Evolutionary conservation across 2,329 filamentous ascomycete species (phyloP), one percentile per base, ranked within the genome.

Genomic region (Fusarium verticillioides): DNA sequence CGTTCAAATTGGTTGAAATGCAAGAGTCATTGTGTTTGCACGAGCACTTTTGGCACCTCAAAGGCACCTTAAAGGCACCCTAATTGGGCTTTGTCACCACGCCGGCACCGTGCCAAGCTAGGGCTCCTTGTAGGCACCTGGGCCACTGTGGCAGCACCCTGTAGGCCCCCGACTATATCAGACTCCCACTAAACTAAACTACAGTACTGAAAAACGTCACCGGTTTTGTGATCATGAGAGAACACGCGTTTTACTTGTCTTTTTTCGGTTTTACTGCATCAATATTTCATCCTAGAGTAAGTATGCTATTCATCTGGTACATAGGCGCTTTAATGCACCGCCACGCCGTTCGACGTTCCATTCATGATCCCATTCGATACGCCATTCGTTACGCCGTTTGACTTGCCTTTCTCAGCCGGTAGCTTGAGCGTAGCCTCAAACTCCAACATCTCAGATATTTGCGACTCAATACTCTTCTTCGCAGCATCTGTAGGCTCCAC

Each of bases 401-500:
- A n/a, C 3, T 36, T 37, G 9, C 26, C 40, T 15, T 60, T 60
- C 12, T 64, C 65, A 1, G 43, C 15, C 0, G 30, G 42, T 30
- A 60, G 30, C 36, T 76, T 72, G 19, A 78, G 34, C 43, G 42
- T 56, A 9, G 59, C 52, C 73, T 85, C 85, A 21, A 86, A 84
- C 32, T 86, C 81, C 1, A 86, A 85, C 56, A 84, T 67, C 42
- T 77, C 81, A 0, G 78, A 80, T 78, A 85, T 84, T 42, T 82
- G 79, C 30, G 80, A 76, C 46, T 81, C 78, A 15, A 87, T 83
- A 12, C 73, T 78, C 73, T 81, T 80, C 82, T 86, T 87, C 2
- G 80, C 84, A 21, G 82, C 83, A 15, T 84, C 83, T 0, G 77
- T 72, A 4, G 85, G 83, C 60, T 81, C 82, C 69, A 88, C 82